A percentile compares a stretch with the other conserved stretches of the same genome.
Evolutionary conservation across 2,329 filamentous ascomycete genomes (phyloP).

Genomic region (Eurotiales sp.): DNA sequence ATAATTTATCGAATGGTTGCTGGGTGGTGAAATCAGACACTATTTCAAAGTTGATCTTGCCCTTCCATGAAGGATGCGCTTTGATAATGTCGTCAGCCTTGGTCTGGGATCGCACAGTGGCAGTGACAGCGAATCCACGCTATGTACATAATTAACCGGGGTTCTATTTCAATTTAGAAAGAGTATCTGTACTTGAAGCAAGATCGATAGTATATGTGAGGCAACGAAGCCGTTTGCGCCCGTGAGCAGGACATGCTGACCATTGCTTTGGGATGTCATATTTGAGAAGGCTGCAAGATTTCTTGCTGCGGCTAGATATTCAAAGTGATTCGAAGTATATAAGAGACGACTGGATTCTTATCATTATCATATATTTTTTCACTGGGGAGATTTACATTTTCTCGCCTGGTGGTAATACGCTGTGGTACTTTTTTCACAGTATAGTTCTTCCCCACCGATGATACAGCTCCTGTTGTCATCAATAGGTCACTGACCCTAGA

Average conservation of each 20-base stretch:
- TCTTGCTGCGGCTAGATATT: too few species aligned
- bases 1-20: constrained; percentile 38
- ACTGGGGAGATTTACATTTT: too few species aligned
- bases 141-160: neutral
- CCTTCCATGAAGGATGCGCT: constrained; percentile 43
- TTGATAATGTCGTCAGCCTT: constrained; percentile 43
- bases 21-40: constrained; percentile 27
- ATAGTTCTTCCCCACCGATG: too few species aligned
- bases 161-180: neutral
- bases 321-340: too few species aligned
- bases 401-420: too few species aligned
- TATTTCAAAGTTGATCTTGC: constrained; percentile 44
- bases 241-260: neutral
- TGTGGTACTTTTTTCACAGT: too few species aligned
- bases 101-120: neutral
- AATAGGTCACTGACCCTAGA: too few species aligned
- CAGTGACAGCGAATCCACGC: neutral
- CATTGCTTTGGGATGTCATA: too few species aligned
- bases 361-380: too few species aligned
- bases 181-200: constrained; percentile 45
- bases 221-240: constrained; percentile 5
- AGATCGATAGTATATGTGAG: constrained; percentile 22
- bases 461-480: too few species aligned
- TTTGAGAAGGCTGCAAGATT: too few species aligned
- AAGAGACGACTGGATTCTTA: too few species aligned